These are phyloP conservation scores for Polyplosphaeria fusca DNA, from an alignment of 495 filamentous ascomycete species.

Conservation along the genomic window DNA sequence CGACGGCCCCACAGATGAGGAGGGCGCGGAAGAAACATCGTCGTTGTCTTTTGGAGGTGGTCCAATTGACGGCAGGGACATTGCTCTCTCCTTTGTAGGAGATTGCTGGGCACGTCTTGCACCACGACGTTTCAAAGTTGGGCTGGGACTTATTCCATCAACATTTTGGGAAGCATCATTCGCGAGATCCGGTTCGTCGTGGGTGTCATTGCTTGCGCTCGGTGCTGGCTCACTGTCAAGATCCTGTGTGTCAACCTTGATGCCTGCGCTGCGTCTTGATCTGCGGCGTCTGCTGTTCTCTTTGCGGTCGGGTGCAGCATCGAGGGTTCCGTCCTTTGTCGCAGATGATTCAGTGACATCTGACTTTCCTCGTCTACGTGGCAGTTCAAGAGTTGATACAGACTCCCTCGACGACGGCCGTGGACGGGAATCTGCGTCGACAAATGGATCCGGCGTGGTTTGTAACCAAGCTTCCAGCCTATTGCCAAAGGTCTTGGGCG, in stretches of 20 bases:
- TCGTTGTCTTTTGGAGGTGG: slow-evolving; percentile 15
- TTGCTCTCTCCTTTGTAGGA: slow-evolving; percentile 35
- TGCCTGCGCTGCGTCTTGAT: slow-evolving; percentile 3
- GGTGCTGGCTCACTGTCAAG: slow-evolving; percentile 6
- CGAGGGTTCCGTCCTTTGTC: slow-evolving; percentile 9
- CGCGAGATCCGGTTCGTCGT: no score
- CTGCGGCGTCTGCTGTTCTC: slow-evolving; percentile 15
- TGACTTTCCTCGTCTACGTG: slow-evolving; percentile 11
- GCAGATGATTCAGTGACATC: slow-evolving; percentile 2
- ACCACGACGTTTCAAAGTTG: slow-evolving; percentile 34
- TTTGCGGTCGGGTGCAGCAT: slow-evolving; percentile 6
- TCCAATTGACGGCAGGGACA: slow-evolving; percentile 15
- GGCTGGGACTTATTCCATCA: slow-evolving; percentile 20
- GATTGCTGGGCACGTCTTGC: slow-evolving; percentile 37
- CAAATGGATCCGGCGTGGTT: slow-evolving; percentile 40
- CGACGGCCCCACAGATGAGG: slow-evolving; percentile 36
- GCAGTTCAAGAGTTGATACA: slow-evolving; percentile 19
- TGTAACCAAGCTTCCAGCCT: slow-evolving; percentile 43
- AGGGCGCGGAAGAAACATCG: slow-evolving; percentile 20
- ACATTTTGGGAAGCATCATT: no score
- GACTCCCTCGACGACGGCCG: slow-evolving; percentile 22
- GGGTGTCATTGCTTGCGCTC: no score
- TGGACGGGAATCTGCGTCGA: slow-evolving; percentile 19
- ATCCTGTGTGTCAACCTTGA: slow-evolving; percentile 13
- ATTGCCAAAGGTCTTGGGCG: slow-evolving; percentile 34